Base-by-base conservation (phyloP, 345 rosid species). In the Clarkia xantiana region DNA sequence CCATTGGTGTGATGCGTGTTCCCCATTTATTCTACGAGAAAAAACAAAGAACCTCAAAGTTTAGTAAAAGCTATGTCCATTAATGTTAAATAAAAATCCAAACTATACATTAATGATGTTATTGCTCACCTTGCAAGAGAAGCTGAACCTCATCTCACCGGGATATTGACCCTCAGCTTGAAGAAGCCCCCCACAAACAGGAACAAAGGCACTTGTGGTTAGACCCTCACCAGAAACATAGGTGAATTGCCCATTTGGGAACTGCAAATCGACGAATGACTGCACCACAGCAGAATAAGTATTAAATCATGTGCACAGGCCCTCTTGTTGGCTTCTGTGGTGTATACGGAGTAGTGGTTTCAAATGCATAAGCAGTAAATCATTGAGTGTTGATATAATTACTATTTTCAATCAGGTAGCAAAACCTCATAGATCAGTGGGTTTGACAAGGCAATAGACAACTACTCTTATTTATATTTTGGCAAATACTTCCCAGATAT, bases 91-190 rank as follows among this genome's bases (percentile, higher is more conserved):
- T 22, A 45, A 47, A 29, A 29, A 29, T 29, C 36, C 6, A 7
- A 29, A 29, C 9, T 29, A 29, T 29, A 29, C 1, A 29, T 56
- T 14, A 9, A 40, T 25, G 38, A 9, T 49, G 14, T 53, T 41
- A 45, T n/a, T 49, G 53, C 54, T 58, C 38, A 90, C 97, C 94
- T 86, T 90, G 62, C 68, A 70, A 51, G 95, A 83, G 67, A 69
- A 90, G 73, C 97, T 90, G 59, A 74, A 77, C 64, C 84, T 79
- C 97, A 90, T 90, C 71, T 86, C 97, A 10, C 97, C 97, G 9
- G 97, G 97, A 76, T 81, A 83, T 76, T 81, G 94, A 61, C 97
- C 97, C 61, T 90, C 84, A 1, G 87, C 95, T 79, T 90, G 96
- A 63, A 90, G 94, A 69, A 90, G 89, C 47, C 95, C 94, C 0